These are phyloP conservation scores for Candida krabiensis DNA, from an alignment of 805 yeast genomes.

Conservation along the genomic window DNA sequence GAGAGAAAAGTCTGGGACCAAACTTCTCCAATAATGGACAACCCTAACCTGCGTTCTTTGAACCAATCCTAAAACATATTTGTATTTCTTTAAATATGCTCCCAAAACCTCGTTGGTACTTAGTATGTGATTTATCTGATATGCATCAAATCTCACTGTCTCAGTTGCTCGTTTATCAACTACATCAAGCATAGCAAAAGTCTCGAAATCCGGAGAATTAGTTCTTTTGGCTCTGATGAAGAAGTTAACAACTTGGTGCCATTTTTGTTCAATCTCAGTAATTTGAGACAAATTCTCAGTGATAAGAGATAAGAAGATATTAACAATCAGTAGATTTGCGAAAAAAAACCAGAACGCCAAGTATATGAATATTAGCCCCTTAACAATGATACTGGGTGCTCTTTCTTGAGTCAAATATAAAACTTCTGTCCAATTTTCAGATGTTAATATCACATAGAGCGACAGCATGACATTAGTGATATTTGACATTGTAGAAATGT, in stretches of 20 bases:
- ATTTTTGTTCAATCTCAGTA: conserved; percentile 14
- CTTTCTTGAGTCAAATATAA: conserved; percentile 55
- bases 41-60: conserved; percentile 5
- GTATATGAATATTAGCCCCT: conserved; percentile 55
- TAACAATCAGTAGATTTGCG: conserved; percentile 70
- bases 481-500: conserved; percentile 57
- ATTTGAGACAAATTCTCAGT: conserved; percentile 59
- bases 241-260: conserved; percentile 17
- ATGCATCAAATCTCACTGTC: not conserved
- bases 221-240: conserved; percentile 6
- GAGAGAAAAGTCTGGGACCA: conserved; percentile 1
- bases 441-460: conserved; percentile 73
- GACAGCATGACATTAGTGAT: conserved; percentile 68
- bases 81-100: conserved; percentile 4
- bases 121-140: conserved; percentile 3
- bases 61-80: conserved; percentile 2
- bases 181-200: conserved; percentile 6
- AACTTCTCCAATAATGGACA: not conserved
- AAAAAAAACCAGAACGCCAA: conserved; percentile 73
- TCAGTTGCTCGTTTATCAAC: not conserved
- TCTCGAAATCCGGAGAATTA: not conserved
- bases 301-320: conserved; percentile 84
- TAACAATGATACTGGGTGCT: conserved; percentile 47
- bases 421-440: conserved; percentile 86
- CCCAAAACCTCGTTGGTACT: conserved; percentile 1